Conservation (phyloP, 1,284 basidiomycete genomes). For the Xerocomus cyaneibrunnescens region DNA sequence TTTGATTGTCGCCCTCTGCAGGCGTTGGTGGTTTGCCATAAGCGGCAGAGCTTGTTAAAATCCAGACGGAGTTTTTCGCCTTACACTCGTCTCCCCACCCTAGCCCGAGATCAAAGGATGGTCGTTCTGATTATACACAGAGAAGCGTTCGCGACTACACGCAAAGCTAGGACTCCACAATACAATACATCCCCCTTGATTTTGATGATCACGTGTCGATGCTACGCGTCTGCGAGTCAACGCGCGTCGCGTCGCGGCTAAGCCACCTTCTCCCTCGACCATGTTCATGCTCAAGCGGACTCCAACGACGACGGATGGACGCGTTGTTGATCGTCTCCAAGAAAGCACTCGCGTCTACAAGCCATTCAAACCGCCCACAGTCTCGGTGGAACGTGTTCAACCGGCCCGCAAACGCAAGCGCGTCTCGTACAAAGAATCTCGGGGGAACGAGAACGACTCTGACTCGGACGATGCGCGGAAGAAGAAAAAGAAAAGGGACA, state of each 20-base stretch:
- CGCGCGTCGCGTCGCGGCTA: constrained; percentile 8
- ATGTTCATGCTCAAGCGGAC: constrained; percentile 62
- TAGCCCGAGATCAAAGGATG: too few species aligned
- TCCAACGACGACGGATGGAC: constrained; percentile 69
- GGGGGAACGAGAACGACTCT: constrained; percentile 47
- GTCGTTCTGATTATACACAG: too few species aligned
- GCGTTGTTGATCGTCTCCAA: constrained; percentile 60
- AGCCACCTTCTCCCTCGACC: not conserved
- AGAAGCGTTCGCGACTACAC: too few species aligned
- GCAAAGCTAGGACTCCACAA: too few species aligned
- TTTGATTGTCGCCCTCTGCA: not conserved
- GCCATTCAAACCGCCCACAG: constrained; percentile 77
- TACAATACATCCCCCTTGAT: too few species aligned
- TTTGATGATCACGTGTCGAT: constrained; percentile 24
- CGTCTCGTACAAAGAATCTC: constrained; percentile 72
- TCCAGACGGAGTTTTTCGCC: too few species aligned
- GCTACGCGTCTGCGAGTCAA: not conserved
- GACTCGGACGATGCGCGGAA: constrained; percentile 52
- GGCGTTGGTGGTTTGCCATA: not conserved
- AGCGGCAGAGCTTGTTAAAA: not conserved
- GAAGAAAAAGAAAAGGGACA: constrained; percentile 59
- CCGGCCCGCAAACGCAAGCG: constrained; percentile 80
- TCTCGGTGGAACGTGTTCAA: constrained; percentile 52
- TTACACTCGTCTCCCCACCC: too few species aligned
- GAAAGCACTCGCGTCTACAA: constrained; percentile 72